Conservation (phyloP, 2,329 filamentous ascomycete genomes). For the Penicillium sp. region DNA sequence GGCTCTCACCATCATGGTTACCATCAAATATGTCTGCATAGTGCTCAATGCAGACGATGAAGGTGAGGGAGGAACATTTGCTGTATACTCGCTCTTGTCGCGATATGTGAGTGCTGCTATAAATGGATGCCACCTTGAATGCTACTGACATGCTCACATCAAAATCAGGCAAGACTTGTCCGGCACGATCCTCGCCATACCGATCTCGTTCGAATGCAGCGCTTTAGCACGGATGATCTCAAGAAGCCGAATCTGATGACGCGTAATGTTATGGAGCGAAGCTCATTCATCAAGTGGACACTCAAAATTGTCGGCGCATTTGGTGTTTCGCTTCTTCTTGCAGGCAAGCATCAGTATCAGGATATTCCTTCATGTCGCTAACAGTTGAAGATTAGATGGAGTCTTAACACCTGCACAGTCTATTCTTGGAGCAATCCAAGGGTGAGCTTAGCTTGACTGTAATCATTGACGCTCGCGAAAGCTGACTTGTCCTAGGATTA, state of each 20-base stretch:
- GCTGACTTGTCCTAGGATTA: constrained; percentile 6
- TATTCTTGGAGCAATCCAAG: constrained; percentile 59
- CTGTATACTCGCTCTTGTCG: constrained; percentile 55
- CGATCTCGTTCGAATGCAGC: constrained; percentile 50
- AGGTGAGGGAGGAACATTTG: constrained; percentile 60
- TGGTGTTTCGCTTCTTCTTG: constrained; percentile 57
- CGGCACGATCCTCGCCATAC: constrained; percentile 55
- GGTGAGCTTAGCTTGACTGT: constrained; percentile 33
- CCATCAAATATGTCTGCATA: constrained; percentile 58
- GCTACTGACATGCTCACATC: background rate
- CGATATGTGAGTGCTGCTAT: constrained; percentile 45
- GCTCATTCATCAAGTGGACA: constrained; percentile 46
- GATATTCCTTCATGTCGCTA: background rate
- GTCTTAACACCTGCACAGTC: constrained; percentile 60
- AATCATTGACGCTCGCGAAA: background rate
- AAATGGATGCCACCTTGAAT: background rate
- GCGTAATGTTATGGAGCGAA: constrained; percentile 51
- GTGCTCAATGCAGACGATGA: constrained; percentile 58
- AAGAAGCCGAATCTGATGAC: constrained; percentile 45
- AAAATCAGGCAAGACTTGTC: constrained; percentile 51
- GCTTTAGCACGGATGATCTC: constrained; percentile 49
- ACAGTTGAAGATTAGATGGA: constrained; percentile 42
- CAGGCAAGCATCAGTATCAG: constrained; percentile 27
- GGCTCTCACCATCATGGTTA: constrained; percentile 59
- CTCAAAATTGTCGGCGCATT: constrained; percentile 57